Evolutionary conservation across 2,329 filamentous ascomycete species (phyloP).

Genomic region (Paradendryphiella salina): DNA sequence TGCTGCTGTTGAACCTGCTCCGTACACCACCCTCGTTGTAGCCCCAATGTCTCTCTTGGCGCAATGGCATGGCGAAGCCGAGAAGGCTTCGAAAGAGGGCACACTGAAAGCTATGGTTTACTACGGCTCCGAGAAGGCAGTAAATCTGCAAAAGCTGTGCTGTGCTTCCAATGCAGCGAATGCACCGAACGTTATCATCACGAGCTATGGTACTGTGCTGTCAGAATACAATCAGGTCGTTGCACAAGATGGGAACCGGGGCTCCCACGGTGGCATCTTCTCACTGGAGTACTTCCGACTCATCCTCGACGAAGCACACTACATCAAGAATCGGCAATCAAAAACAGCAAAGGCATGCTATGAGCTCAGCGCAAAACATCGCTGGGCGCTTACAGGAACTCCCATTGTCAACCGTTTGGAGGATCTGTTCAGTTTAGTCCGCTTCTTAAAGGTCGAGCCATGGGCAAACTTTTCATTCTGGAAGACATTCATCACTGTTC

Average conservation of each 20-base stretch:
- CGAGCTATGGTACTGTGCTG: conserved; percentile 87
- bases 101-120: conserved; percentile 86
- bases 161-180: conserved; percentile 70
- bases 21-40: conserved; percentile 90
- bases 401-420: conserved; percentile 96
- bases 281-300: conserved; percentile 92
- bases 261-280: conserved; percentile 72
- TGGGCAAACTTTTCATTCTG: conserved; percentile 99
- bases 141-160: conserved; percentile 78
- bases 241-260: conserved; percentile 66
- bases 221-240: conserved; percentile 83
- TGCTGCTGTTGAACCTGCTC: conserved; percentile 66
- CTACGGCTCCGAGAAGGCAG: conserved; percentile 83
- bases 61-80: conserved; percentile 95
- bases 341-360: conserved; percentile 97
- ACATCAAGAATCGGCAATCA: conserved; percentile 82
- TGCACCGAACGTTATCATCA: conserved; percentile 89
- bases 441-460: conserved; percentile 90
- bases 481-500: conserved; percentile 97
- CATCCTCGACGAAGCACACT: conserved; percentile 93
- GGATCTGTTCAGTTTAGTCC: conserved; percentile 89
- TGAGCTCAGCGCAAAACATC: conserved; percentile 79
- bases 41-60: conserved; percentile 95
- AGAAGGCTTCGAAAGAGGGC: conserved; percentile 83
- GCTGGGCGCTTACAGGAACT: conserved; percentile 93